These are phyloP conservation scores for Sugiyamaella boreocaroliniensis DNA, from an alignment of 805 yeast genomes.

Conservation along the genomic window DNA sequence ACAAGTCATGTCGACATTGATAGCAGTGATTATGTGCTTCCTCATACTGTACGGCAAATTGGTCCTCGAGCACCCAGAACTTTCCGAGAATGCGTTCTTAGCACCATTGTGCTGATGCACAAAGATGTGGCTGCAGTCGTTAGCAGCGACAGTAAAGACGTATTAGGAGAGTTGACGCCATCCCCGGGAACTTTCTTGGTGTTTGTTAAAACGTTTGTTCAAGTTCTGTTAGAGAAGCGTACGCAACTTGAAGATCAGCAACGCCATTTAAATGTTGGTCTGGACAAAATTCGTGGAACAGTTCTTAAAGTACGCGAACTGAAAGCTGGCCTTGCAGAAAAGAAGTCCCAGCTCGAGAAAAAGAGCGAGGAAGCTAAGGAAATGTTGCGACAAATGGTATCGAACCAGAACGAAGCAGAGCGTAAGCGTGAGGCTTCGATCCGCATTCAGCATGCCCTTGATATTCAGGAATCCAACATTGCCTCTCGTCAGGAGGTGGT, in stretches of 20 bases:
- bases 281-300: slow-evolving; percentile 70
- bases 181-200: slow-evolving; percentile 53
- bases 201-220: slow-evolving; percentile 41
- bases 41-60: slow-evolving; percentile 22
- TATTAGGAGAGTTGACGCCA: background rate
- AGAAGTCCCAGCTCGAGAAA: slow-evolving; percentile 40
- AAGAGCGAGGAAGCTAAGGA: slow-evolving; percentile 66
- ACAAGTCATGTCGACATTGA: slow-evolving; percentile 49
- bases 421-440: slow-evolving; percentile 80
- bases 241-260: slow-evolving; percentile 55
- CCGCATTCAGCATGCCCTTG: slow-evolving; percentile 63
- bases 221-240: slow-evolving; percentile 39
- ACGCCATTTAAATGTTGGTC: slow-evolving; percentile 64
- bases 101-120: slow-evolving; percentile 45
- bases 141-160: background rate
- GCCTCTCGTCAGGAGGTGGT: slow-evolving; percentile 49
- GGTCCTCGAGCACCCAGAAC: background rate
- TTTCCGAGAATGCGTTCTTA: slow-evolving; percentile 42
- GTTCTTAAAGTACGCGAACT: slow-evolving; percentile 63
- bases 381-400: slow-evolving; percentile 68
- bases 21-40: slow-evolving; percentile 35
- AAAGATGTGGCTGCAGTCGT: slow-evolving; percentile 7
- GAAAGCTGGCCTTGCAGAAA: slow-evolving; percentile 46
- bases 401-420: slow-evolving; percentile 88
- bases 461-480: slow-evolving; percentile 58